Evolutionary conservation across 192 early-diverging fungal species (phyloP).

Genomic region (Backusella circina): DNA sequence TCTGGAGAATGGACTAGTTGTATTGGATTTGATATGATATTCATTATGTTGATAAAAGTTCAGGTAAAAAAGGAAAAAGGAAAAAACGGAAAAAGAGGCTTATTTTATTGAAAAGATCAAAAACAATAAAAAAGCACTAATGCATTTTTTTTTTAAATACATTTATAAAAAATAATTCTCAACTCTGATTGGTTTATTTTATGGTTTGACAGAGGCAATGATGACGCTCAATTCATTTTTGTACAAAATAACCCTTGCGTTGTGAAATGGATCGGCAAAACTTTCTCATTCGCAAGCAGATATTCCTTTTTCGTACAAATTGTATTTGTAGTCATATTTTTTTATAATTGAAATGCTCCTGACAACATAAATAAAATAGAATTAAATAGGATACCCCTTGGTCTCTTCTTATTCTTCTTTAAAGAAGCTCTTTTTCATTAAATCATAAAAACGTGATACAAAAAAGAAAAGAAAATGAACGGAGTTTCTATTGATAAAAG

Average conservation of each 20-base stretch:
- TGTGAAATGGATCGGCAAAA: neutral
- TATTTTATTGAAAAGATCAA: neutral
- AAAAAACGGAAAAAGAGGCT: neutral
- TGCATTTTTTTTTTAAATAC: neutral
- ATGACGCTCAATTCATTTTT: neutral
- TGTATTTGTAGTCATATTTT: neutral
- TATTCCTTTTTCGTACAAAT: neutral
- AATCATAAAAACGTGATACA: neutral
- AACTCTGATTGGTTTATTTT: neutral
- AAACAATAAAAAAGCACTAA: neutral
- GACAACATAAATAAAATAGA: neutral
- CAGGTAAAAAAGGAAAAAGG: neutral
- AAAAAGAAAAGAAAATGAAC: neutral
- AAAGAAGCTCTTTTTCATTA: neutral
- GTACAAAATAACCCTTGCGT: neutral
- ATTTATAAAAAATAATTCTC: neutral
- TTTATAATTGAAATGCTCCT: neutral
- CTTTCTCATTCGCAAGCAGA: neutral
- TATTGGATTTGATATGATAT: conserved; percentile 17
- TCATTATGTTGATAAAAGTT: neutral
- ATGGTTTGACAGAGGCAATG: neutral
- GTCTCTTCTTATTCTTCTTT: neutral
- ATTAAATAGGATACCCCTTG: neutral
- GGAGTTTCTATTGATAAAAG: neutral
- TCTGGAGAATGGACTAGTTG: conserved; percentile 22